phyloP scores from a whole-genome alignment of 1,284 basidiomycete species.

The Pascua guehoae region DNA sequence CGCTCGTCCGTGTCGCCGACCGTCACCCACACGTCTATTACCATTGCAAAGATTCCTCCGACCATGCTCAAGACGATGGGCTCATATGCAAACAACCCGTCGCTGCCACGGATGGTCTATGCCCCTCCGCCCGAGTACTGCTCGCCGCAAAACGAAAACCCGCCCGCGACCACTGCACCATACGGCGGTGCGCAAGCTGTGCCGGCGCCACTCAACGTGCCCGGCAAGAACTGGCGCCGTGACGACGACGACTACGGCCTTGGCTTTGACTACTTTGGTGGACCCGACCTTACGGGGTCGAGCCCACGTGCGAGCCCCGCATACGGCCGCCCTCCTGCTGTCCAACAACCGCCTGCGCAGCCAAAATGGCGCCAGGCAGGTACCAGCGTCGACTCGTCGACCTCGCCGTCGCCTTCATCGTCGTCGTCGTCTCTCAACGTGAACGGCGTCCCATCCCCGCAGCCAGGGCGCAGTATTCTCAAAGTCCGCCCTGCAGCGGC shows the following conservation, averaged over 20 bases:
- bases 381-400: conserved; percentile 10
- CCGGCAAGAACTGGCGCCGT: too few species aligned
- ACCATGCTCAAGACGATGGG: conserved; percentile 77
- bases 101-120: conserved; percentile 62
- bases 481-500: conserved; percentile 39
- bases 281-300: conserved; percentile 52
- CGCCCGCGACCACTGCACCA: conserved; percentile 8
- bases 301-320: conserved; percentile 7
- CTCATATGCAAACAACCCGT: conserved; percentile 33
- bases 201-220: too few species aligned
- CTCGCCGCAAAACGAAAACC: conserved; percentile 22
- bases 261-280: conserved; percentile 61
- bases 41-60: conserved; percentile 91
- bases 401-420: conserved; percentile 16
- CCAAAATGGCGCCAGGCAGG: conserved; percentile 46
- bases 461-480: conserved; percentile 40
- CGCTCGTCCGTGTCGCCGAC: conserved; percentile 32
- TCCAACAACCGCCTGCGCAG: conserved; percentile 38
- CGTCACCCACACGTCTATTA: conserved; percentile 54
- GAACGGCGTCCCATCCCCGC: conserved; percentile 22
- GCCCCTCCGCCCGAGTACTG: conserved; percentile 57
- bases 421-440: conserved; percentile 31
- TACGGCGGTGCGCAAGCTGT: background rate
- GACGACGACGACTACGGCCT: conserved; percentile 54
- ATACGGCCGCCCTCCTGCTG: conserved; percentile 28